Base-by-base conservation (phyloP, 768 basidiomycete species). In the Boletus vinaceobasis region DNA sequence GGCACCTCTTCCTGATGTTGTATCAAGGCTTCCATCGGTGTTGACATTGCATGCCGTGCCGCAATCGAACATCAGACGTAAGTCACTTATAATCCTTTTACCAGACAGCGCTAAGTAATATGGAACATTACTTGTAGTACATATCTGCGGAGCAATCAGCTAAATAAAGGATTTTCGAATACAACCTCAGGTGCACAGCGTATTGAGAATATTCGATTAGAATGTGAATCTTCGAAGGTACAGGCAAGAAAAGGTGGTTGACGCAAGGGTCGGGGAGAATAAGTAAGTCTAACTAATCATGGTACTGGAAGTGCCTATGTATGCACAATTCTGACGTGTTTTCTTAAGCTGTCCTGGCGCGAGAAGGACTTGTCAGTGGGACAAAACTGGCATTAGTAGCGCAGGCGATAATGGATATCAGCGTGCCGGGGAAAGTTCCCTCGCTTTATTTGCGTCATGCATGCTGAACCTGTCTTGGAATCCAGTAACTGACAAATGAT, bases 251-350 rank as follows among this genome's bases (percentile, higher is more conserved):
- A n/a, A n/a, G n/a, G n/a, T n/a, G n/a, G n/a, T n/a, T n/a, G n/a
- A n/a, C n/a, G n/a, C n/a, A n/a, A n/a, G n/a, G n/a, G n/a, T n/a
- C n/a, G n/a, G n/a, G n/a, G n/a, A n/a, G 32, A 33, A 33, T 33
- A 33, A 11, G 53, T 23, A 44, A 26, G 48, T 59, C 23, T 48
- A 40, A 38, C 4, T 3, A 26, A 17, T 52, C 19, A 49, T 11
- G 10, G 21, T 26, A 14, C 21, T 2, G 2, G 9, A 37, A 4
- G 37, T 13, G 5, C 21, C 29, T 55, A 5, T 26, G 9, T 0
- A 44, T 67, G 66, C n/a, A 52, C 37, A 7, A 7, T 26, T 29
- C 4, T 50, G 11, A 68, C 14, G n/a, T 67, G 68, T 2, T 33
- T 19, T 1, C 3, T 48, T 48, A 51, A 42, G 48, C 31, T 67